These are phyloP conservation scores for Pichia insulana DNA, from an alignment of 805 yeast genomes.

Conservation along the genomic window DNA sequence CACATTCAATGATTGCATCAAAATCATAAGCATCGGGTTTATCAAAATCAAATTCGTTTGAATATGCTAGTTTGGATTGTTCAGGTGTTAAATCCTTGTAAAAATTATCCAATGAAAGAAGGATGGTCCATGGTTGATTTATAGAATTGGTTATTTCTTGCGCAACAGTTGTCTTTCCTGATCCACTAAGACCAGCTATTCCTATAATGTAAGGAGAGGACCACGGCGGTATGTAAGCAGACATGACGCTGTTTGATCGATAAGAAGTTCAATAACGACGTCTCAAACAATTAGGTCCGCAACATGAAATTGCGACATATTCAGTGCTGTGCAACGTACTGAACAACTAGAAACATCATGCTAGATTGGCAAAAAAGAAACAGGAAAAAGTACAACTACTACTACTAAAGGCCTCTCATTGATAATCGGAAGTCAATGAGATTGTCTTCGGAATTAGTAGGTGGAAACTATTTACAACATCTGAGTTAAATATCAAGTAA, in stretches of 20 bases:
- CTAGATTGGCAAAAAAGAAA: no score
- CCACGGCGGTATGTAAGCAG: constrained; percentile 73
- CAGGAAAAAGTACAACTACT: no score
- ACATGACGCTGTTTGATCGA: neutral
- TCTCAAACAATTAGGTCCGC: no score
- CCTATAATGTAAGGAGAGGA: constrained; percentile 78
- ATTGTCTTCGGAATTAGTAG: no score
- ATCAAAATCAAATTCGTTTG: constrained; percentile 76
- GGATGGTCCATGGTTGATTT: constrained; percentile 91
- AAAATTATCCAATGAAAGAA: constrained; percentile 84
- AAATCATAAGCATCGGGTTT: constrained; percentile 77
- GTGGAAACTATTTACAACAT: no score
- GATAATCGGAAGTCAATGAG: no score
- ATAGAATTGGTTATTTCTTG: constrained; percentile 65
- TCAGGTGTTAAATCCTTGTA: constrained; percentile 65
- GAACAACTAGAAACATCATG: no score
- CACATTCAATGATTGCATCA: constrained; percentile 57
- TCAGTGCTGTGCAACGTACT: no score
- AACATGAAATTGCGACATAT: no score
- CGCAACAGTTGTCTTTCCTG: constrained; percentile 92
- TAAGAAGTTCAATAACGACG: no score
- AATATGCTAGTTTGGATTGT: constrained; percentile 55
- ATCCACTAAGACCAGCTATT: constrained; percentile 80
- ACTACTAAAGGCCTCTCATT: no score
- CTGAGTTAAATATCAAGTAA: no score